Evolutionary conservation across 2,329 filamentous ascomycete species (phyloP).

Genomic region (Mariannaea elegans): DNA sequence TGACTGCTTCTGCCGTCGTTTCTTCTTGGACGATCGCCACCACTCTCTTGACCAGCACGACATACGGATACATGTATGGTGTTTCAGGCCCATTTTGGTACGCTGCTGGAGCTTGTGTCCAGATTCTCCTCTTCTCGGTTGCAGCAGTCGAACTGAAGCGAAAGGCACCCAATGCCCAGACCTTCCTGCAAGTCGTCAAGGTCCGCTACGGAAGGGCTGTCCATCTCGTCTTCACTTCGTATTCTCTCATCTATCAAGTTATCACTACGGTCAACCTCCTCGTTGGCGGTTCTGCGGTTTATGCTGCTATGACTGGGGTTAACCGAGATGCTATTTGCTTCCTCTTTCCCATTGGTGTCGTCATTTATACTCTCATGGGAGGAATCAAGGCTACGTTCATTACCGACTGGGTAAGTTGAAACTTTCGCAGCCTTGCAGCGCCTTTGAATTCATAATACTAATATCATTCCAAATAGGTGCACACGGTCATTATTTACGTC

Average conservation of each 20-base stretch:
- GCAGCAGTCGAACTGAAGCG: slow-evolving; percentile 18
- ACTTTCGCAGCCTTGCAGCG: neutral
- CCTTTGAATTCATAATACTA: no score
- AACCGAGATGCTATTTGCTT: slow-evolving; percentile 23
- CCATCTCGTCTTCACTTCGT: slow-evolving; percentile 14
- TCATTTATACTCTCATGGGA: slow-evolving; percentile 20
- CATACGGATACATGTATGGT: slow-evolving; percentile 14
- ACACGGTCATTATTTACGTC: slow-evolving; percentile 18
- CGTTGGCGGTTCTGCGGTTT: slow-evolving; percentile 19
- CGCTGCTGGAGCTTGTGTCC: slow-evolving; percentile 16
- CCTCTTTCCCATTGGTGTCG: slow-evolving; percentile 17
- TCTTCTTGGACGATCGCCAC: slow-evolving; percentile 22
- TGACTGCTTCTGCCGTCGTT: slow-evolving; percentile 18
- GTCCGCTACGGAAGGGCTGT: slow-evolving; percentile 14
- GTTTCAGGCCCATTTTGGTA: slow-evolving; percentile 21
- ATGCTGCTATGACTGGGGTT: slow-evolving; percentile 20
- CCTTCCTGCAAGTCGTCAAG: slow-evolving; percentile 12
- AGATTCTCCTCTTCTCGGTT: slow-evolving; percentile 16
- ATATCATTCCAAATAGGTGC: neutral
- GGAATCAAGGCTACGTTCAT: slow-evolving; percentile 21
- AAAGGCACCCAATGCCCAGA: slow-evolving; percentile 19
- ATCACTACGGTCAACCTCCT: slow-evolving; percentile 22
- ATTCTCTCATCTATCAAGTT: slow-evolving; percentile 18
- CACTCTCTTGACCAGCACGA: slow-evolving; percentile 14
- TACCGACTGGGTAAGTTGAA: slow-evolving; percentile 14